These are phyloP conservation scores for Abortiporus biennis DNA, from an alignment of 1,284 basidiomycete genomes.

Conservation along the genomic window DNA sequence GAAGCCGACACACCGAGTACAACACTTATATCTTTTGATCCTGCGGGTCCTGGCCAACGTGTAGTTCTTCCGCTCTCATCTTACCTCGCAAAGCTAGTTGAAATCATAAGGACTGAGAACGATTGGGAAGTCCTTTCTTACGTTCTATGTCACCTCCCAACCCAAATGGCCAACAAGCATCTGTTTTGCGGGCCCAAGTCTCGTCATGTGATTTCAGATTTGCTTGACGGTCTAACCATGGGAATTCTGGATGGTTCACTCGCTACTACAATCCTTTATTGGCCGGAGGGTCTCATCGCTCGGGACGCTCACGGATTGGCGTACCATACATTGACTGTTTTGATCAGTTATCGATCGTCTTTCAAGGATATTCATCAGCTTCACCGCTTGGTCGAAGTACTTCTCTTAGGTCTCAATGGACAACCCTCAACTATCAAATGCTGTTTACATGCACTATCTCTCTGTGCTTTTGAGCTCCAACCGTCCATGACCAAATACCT, in stretches of 20 bases:
- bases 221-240: conserved; percentile 69
- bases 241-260: conserved; percentile 60
- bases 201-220: conserved; percentile 52
- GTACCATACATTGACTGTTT: conserved; percentile 84
- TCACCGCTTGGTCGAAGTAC: conserved; percentile 78
- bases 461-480: conserved; percentile 88
- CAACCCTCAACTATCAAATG: conserved; percentile 83
- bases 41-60: conserved; percentile 39
- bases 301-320: conserved; percentile 87
- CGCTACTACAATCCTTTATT: conserved; percentile 53
- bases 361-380: conserved; percentile 62
- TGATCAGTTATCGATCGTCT: conserved; percentile 84
- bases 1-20: conserved; percentile 69
- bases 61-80: conserved; percentile 74
- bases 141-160: conserved; percentile 85
- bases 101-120: conserved; percentile 69
- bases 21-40: conserved; percentile 71
- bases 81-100: conserved; percentile 67
- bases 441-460: conserved; percentile 86
- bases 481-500: conserved; percentile 80
- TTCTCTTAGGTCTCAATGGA: conserved; percentile 77
- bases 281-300: conserved; percentile 59
- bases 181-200: conserved; percentile 90
- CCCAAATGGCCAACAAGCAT: conserved; percentile 93
- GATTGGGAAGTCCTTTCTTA: conserved; percentile 97